phyloP scores from a whole-genome alignment of 2,329 filamentous ascomycete genomes.

The Colletotrichum destructivum region DNA sequence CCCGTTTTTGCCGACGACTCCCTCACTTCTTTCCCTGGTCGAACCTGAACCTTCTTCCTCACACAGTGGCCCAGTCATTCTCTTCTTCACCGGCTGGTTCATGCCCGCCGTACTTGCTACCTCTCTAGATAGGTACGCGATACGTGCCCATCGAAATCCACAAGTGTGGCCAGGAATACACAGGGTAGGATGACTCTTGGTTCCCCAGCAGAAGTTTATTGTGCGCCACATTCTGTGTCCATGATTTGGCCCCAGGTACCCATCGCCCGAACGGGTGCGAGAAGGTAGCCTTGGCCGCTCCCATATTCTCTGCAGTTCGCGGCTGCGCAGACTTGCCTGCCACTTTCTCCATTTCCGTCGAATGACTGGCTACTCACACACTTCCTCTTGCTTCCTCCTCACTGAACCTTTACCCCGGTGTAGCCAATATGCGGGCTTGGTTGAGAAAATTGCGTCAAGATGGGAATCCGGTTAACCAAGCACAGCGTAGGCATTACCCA shows the following conservation, averaged over 20 bases:
- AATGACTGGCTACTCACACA: background rate
- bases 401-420: background rate
- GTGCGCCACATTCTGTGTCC: background rate
- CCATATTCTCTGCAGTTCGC: background rate
- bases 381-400: background rate
- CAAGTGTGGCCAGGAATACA: background rate
- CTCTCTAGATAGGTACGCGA: background rate
- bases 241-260: background rate
- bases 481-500: background rate
- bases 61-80: background rate
- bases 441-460: constrained; percentile 1
- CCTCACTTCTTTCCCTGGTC: background rate
- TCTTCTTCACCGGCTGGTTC: background rate
- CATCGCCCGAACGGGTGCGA: background rate
- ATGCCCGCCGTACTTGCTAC: background rate
- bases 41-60: background rate
- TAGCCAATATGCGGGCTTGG: constrained; percentile 6
- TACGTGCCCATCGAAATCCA: background rate
- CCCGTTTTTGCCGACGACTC: too few relatives aligned
- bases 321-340: background rate
- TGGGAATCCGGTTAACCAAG: background rate
- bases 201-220: background rate
- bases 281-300: background rate
- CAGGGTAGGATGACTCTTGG: background rate
- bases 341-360: background rate